Conservation (phyloP, 2,329 filamentous ascomycete genomes). For the Lithohypha guttulata region DNA sequence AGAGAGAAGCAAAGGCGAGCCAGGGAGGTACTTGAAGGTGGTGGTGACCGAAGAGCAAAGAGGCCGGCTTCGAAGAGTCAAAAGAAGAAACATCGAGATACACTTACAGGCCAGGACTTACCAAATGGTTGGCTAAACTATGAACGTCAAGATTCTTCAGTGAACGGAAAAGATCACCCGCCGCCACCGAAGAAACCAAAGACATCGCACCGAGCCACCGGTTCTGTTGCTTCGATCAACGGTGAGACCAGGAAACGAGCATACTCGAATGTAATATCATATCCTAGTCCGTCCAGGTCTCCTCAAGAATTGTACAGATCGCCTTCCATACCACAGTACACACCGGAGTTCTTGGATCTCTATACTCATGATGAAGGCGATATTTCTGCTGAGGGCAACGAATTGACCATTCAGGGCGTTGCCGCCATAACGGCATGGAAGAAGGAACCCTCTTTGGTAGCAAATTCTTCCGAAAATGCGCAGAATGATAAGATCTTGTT, state of each 20-base stretch:
- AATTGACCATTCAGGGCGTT: constrained; percentile 63
- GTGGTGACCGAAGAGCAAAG: constrained; percentile 60
- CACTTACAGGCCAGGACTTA: constrained; percentile 43
- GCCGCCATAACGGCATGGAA: constrained; percentile 70
- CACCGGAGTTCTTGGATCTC: constrained; percentile 62
- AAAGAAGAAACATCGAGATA: constrained; percentile 77
- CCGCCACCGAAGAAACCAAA: constrained; percentile 70
- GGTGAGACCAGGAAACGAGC: constrained; percentile 51
- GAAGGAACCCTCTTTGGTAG: constrained; percentile 58
- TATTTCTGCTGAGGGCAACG: constrained; percentile 55
- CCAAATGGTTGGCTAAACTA: constrained; percentile 54
- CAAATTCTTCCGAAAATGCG: constrained; percentile 50
- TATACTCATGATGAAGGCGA: constrained; percentile 52
- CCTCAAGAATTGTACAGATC: constrained; percentile 45
- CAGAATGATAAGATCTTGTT: constrained; percentile 58
- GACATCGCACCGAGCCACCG: constrained; percentile 65
- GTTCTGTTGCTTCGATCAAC: constrained; percentile 61
- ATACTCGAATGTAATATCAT: constrained; percentile 47
- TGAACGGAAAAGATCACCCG: constrained; percentile 40
- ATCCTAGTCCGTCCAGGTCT: constrained; percentile 61
- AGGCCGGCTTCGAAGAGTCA: constrained; percentile 67
- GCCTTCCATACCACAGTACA: constrained; percentile 58
- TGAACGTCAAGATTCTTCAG: constrained; percentile 46
- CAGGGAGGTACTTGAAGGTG: constrained; percentile 47
- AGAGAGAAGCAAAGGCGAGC: constrained; percentile 58